Conservation (phyloP, 257 asterid species). For the Lavandula angustifolia region DNA sequence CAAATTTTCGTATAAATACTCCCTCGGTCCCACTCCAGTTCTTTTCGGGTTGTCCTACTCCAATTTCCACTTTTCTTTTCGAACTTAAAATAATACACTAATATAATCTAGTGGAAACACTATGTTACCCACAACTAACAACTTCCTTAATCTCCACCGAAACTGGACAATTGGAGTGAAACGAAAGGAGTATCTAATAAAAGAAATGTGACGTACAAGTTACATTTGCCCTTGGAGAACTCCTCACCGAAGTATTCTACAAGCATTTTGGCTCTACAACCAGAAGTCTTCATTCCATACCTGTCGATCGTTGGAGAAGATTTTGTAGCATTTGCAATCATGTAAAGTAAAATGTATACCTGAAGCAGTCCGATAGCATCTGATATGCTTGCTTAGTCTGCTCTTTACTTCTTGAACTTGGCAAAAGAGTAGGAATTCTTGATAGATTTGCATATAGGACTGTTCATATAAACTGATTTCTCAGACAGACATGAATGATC, state of each 20-base stretch:
- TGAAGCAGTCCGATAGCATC: conserved; percentile 80
- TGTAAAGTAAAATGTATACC: conserved; percentile 40
- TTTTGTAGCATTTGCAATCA: conserved; percentile 28
- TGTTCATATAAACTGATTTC: conserved; percentile 41
- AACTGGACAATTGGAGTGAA: too few species aligned
- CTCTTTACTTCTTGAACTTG: conserved; percentile 72
- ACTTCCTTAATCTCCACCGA: too few species aligned
- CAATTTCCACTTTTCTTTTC: too few species aligned
- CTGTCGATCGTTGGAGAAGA: conserved; percentile 43
- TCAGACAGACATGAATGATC: conserved; percentile 66
- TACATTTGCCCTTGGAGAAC: conserved; percentile 58
- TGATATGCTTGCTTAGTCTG: conserved; percentile 67
- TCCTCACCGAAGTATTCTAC: conserved; percentile 84
- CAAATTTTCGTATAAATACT: background rate
- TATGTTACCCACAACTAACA: too few species aligned
- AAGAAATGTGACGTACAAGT: conserved; percentile 49
- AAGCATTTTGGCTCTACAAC: conserved; percentile 70
- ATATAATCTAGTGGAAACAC: too few species aligned
- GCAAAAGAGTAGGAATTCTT: conserved; percentile 65
- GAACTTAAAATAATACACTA: too few species aligned
- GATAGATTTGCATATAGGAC: conserved; percentile 69
- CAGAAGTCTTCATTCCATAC: conserved; percentile 62
- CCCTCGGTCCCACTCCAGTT: too few species aligned
- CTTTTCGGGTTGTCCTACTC: too few species aligned
- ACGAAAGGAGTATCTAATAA: background rate